Evolutionary conservation across 495 filamentous ascomycete species (phyloP).

Genomic region (Staphylotrichum longicolle): DNA sequence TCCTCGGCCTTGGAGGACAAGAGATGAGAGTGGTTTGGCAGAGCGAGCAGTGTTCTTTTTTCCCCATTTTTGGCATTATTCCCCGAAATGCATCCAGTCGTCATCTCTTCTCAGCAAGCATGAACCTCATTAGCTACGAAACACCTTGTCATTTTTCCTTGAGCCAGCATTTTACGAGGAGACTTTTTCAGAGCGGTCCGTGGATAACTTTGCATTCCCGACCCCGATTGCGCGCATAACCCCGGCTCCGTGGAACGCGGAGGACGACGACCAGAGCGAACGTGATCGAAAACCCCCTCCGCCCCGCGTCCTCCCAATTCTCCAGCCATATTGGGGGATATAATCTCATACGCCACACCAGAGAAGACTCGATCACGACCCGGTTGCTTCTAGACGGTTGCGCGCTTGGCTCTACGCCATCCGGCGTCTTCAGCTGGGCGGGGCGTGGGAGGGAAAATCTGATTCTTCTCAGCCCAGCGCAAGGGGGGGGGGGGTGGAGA

Average conservation of each 20-base stretch:
- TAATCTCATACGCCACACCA: no score
- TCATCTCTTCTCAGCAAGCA: conserved; percentile 14
- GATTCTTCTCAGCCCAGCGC: not conserved
- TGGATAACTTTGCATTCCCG: not conserved
- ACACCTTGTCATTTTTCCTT: not conserved
- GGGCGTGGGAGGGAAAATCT: not conserved
- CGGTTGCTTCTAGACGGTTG: conserved; percentile 14
- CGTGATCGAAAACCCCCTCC: no score
- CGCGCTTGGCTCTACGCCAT: not conserved
- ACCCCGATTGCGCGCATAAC: no score
- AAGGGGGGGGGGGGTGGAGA: not conserved
- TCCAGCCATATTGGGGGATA: no score
- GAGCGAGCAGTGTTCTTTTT: conserved; percentile 9
- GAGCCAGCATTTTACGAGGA: not conserved
- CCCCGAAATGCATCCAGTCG: conserved; percentile 13
- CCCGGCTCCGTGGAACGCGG: no score
- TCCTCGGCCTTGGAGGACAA: no score
- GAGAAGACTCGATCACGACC: conserved; percentile 13
- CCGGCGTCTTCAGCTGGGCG: not conserved
- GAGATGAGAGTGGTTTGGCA: not conserved
- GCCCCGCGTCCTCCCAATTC: no score
- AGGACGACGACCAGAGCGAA: not conserved
- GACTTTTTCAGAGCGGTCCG: not conserved
- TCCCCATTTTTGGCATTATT: conserved; percentile 11
- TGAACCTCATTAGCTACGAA: conserved; percentile 16